Evolutionary conservation across 768 basidiomycete genomes (phyloP).

Genomic region (Rhizopogon vesiculosus): DNA sequence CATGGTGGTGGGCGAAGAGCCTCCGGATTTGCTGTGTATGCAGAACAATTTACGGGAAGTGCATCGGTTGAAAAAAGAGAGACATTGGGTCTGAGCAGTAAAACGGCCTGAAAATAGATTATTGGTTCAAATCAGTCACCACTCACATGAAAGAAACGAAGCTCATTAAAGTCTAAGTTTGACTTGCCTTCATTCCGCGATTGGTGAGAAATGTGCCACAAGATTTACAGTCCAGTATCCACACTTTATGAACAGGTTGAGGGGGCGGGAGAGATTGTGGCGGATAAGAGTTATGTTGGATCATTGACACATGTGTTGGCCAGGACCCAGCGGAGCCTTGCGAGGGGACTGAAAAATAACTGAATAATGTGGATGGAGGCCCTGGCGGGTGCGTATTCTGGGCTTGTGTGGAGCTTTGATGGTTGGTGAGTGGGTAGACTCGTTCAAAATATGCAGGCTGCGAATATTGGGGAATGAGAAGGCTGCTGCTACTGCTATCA

Average conservation of each 20-base stretch:
- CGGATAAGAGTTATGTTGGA: slow-evolving; percentile 39
- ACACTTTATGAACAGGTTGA: slow-evolving; percentile 63
- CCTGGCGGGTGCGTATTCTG: slow-evolving; percentile 1
- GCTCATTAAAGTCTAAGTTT: neutral
- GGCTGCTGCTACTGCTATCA: slow-evolving; percentile 8
- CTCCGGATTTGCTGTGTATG: slow-evolving; percentile 47
- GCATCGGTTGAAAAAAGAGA: slow-evolving; percentile 83
- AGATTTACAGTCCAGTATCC: slow-evolving; percentile 73
- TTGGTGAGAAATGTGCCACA: slow-evolving; percentile 77
- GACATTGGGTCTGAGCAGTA: slow-evolving; percentile 76
- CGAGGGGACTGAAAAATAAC: slow-evolving; percentile 19
- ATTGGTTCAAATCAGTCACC: neutral
- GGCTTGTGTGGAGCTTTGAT: slow-evolving; percentile 7
- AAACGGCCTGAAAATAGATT: slow-evolving; percentile 55
- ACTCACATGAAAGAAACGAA: slow-evolving; percentile 2
- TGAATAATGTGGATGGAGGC: slow-evolving; percentile 18
- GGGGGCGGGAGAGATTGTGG: slow-evolving; percentile 35
- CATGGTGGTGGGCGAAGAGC: slow-evolving; percentile 34
- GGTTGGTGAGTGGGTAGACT: slow-evolving; percentile 3
- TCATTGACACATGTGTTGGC: slow-evolving; percentile 30
- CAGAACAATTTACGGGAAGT: slow-evolving; percentile 71
- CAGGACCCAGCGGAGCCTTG: slow-evolving; percentile 17
- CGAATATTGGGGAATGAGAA: slow-evolving; percentile 6
- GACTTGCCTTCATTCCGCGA: slow-evolving; percentile 75
- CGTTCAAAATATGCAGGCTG: slow-evolving; percentile 14